Evolutionary conservation across 108 stramenopile species (phyloP).

Genomic region (Cyclotella distinguenda): DNA sequence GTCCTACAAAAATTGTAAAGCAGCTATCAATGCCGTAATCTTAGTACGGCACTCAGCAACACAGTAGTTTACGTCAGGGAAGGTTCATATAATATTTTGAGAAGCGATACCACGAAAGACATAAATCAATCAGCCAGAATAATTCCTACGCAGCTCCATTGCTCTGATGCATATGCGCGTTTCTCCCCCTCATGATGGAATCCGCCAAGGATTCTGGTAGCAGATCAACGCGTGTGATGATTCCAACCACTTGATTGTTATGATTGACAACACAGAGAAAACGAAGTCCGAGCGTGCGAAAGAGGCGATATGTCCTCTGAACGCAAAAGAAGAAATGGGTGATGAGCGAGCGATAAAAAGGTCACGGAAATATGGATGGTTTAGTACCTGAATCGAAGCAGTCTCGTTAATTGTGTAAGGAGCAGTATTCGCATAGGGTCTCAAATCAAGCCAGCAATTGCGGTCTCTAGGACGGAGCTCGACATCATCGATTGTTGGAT

Average conservation of each 20-base stretch:
- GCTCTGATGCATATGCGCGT: constrained; percentile 57
- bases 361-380: background rate
- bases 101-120: too few species aligned
- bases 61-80: too few species aligned
- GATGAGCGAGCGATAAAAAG: background rate
- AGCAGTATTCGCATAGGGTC: constrained; percentile 96
- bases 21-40: too few species aligned
- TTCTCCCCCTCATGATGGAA: constrained; percentile 78
- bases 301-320: constrained; percentile 90
- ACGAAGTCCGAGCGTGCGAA: constrained; percentile 95
- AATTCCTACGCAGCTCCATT: constrained; percentile 1
- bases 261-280: constrained; percentile 93
- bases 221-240: constrained; percentile 85
- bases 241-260: constrained; percentile 90
- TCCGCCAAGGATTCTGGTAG: constrained; percentile 76
- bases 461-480: constrained; percentile 76
- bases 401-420: constrained; percentile 94
- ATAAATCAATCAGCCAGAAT: too few species aligned
- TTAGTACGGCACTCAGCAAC: too few species aligned
- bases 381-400: constrained; percentile 75
- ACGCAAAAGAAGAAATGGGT: background rate
- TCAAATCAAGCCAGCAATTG: constrained; percentile 90
- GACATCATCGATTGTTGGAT: constrained; percentile 88
- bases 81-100: too few species aligned
- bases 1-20: too few species aligned